Base-by-base conservation (phyloP, 2,329 filamentous ascomycete genomes). In the Coleophoma eucalyptorum region DNA sequence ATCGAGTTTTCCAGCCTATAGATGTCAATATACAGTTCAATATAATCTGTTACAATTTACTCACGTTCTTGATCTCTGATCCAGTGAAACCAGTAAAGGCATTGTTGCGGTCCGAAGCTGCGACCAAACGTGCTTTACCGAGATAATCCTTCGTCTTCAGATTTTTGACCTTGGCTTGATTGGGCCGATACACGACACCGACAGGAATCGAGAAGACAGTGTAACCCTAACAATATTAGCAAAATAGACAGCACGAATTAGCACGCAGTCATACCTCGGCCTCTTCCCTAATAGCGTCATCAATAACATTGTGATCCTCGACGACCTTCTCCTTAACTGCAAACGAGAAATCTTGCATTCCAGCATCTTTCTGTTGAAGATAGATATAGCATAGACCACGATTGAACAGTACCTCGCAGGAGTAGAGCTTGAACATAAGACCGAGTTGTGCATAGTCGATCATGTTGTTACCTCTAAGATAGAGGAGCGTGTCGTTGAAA, bases 121-220 rank as follows among this genome's bases (percentile, higher is more conserved):
- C 94, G 8, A 99, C 89, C 33, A 99, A 77, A 53, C 90, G 83
- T n/a, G 94, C 91, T 70, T 97, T 97, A 54, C 94, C 94, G 3
- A 99, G 83, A 63, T 99, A 99, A 66, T 99, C 92, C 68, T 97
- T 97, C 19, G 91, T 90, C 76, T 97, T 96, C 63, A 99, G 76
- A 65, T 99, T 99, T 72, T 95, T 95, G 59, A 99, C 94, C 71
- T 99, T 99, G 56, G 94, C 92, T 64, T 96, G 92, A 66, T 97
- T 97, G 19, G 94, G 94, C 52, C 94, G 80, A 71, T 97, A 99
- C 15, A 99, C 82, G 32, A 97, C 89, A 20, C 94, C 94, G 12
- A 97, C 92, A 0, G 94, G 94, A 48, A 97, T 97, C 0, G 92
- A 97, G 72, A 99, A 99, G 40, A 99, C 94, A 0, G 94, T 97